Evolutionary conservation across 306 rosid species (phyloP).

Genomic region (Lathyrus oleraceus): DNA sequence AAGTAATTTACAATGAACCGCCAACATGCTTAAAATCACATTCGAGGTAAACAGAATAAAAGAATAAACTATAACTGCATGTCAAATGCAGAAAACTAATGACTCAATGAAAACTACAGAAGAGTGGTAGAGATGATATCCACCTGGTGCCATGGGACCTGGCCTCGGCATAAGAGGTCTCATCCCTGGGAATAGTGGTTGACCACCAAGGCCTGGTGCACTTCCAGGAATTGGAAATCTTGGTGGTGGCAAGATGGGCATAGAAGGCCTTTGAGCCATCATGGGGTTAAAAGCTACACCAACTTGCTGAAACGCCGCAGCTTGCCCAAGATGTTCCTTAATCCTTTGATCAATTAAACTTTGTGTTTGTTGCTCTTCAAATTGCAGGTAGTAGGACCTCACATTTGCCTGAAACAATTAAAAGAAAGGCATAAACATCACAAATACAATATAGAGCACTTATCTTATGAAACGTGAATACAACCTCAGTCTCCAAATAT

Average conservation of each 20-base stretch:
- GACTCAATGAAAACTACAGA: background rate
- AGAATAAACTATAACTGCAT: background rate
- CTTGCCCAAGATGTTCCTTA: conserved; percentile 95
- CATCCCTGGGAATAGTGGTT: conserved; percentile 72
- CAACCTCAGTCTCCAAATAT: background rate
- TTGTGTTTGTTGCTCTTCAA: conserved; percentile 97
- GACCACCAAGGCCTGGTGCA: conserved; percentile 39
- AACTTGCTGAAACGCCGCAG: conserved; percentile 89
- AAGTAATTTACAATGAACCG: background rate
- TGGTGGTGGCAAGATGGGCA: conserved; percentile 58
- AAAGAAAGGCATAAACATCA: background rate
- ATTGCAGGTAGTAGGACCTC: conserved; percentile 82
- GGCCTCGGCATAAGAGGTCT: conserved; percentile 87
- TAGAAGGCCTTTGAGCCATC: conserved; percentile 49
- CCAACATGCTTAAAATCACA: background rate
- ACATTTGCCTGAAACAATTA: conserved; percentile 70
- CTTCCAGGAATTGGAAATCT: conserved; percentile 62
- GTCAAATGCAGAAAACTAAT: conserved; percentile 14
- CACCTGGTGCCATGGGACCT: conserved; percentile 71
- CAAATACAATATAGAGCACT: background rate
- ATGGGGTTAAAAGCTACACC: conserved; percentile 88
- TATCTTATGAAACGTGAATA: background rate
- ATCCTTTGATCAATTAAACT: conserved; percentile 92
- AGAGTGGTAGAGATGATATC: background rate
- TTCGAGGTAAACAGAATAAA: background rate